Conservation (phyloP, 495 filamentous ascomycete genomes). For the Hypoxylon lienhwacheense region DNA sequence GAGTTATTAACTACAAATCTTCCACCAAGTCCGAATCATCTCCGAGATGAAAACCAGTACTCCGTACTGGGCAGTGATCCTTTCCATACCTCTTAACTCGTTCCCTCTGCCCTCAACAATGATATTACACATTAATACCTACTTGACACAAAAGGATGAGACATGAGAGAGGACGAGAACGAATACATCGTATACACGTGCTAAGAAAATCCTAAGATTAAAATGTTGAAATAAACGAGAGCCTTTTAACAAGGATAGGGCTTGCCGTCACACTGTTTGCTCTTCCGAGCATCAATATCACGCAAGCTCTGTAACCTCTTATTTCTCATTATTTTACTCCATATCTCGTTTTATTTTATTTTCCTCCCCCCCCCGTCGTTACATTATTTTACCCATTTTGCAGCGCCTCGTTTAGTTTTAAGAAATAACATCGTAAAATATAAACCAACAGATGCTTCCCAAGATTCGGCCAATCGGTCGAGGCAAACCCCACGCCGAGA, state of each 20-base stretch:
- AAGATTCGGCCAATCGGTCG: conserved; percentile 31
- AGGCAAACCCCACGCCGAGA: conserved; percentile 28
- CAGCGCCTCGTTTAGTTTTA: no score
- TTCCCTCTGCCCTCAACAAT: background rate
- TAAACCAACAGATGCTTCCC: no score
- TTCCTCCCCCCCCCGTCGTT: conserved; percentile 23
- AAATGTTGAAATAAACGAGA: conserved; percentile 9
- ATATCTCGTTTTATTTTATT: conserved; percentile 27
- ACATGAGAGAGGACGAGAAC: background rate
- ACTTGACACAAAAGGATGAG: no score
- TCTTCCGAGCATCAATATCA: conserved; percentile 29
- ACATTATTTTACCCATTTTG: no score
- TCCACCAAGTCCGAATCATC: no score
- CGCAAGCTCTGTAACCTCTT: conserved; percentile 27
- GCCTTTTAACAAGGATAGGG: conserved; percentile 17
- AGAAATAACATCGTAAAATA: no score
- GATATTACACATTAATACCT: conserved; percentile 1
- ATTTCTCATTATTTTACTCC: conserved; percentile 24
- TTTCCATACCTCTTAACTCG: no score
- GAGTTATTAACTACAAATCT: no score
- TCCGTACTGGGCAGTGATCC: no score
- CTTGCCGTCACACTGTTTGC: conserved; percentile 18
- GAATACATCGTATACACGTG: no score
- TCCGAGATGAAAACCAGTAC: no score
- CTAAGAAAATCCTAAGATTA: no score